phyloP scores from a whole-genome alignment of 1,284 basidiomycete species.

The Pseudozyma thailandica region DNA sequence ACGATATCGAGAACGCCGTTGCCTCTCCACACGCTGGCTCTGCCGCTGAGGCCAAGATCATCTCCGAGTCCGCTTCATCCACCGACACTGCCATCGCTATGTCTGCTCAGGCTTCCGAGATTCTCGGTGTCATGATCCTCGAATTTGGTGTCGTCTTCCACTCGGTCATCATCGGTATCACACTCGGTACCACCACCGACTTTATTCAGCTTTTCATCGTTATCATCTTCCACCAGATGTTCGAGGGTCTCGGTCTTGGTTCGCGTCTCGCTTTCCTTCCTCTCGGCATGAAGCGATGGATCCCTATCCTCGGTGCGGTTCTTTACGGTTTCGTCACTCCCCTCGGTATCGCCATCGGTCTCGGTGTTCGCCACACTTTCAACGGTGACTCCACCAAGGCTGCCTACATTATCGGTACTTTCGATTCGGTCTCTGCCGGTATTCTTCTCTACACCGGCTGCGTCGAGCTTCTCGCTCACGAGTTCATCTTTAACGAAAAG shows the following conservation, averaged over 20 bases:
- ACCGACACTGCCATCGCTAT: constrained; percentile 4
- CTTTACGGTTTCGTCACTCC: constrained; percentile 65
- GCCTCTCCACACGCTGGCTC: constrained; percentile 2
- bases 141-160: constrained; percentile 93
- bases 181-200: constrained; percentile 81
- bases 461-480: constrained; percentile 66
- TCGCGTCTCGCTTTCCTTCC: constrained; percentile 59
- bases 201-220: constrained; percentile 91
- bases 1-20: constrained; percentile 21
- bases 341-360: constrained; percentile 66
- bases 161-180: constrained; percentile 86
- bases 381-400: constrained; percentile 63
- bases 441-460: constrained; percentile 68
- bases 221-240: constrained; percentile 75
- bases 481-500: constrained; percentile 68
- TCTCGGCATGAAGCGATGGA: constrained; percentile 30
- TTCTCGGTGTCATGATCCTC: constrained; percentile 85
- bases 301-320: constrained; percentile 49
- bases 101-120: constrained; percentile 73
- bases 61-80: constrained; percentile 17
- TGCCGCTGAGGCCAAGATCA: constrained; percentile 23
- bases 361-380: constrained; percentile 63
- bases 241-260: constrained; percentile 67
- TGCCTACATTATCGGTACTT: constrained; percentile 63
- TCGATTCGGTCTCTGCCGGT: constrained; percentile 64